These are phyloP conservation scores for Saccharomyces hybrid DNA, from an alignment of 1,139 yeast genomes.

Conservation along the genomic window DNA sequence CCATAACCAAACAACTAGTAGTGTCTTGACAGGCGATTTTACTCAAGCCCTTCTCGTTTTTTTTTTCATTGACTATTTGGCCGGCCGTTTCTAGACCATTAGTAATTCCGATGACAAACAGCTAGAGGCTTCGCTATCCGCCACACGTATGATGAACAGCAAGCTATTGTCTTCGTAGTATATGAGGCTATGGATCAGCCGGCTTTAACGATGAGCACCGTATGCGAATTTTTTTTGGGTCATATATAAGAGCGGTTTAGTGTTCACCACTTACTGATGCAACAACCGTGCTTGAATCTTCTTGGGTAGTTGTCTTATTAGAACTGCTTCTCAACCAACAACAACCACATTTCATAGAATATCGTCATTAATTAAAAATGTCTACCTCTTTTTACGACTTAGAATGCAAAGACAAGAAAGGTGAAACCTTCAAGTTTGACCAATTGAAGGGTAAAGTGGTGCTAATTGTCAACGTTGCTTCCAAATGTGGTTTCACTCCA, in stretches of 20 bases:
- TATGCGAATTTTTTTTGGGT: too few species aligned
- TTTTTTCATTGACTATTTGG: neutral
- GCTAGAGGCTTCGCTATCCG: neutral
- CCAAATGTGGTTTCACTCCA: slow-evolving; percentile 82
- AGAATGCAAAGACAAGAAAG: slow-evolving; percentile 48
- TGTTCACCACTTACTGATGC: too few species aligned
- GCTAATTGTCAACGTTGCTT: slow-evolving; percentile 82
- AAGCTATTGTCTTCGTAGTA: neutral
- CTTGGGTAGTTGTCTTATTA: too few species aligned
- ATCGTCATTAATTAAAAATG: neutral
- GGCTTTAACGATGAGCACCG: neutral
- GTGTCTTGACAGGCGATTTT: neutral
- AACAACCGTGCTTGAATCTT: neutral
- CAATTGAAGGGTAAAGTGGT: slow-evolving; percentile 85
- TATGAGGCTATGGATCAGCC: neutral
- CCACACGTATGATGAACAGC: neutral
- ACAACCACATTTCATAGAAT: neutral
- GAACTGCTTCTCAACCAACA: too few species aligned
- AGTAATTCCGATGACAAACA: neutral
- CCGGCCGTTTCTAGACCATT: neutral
- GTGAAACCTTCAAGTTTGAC: slow-evolving; percentile 57
- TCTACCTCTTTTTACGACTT: slow-evolving; percentile 43
- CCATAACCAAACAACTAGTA: neutral
- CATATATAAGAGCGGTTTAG: too few species aligned
- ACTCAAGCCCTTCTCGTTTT: neutral